Conservation (phyloP, 176 grass and related monocot genomes). For the Themeda triandra region DNA sequence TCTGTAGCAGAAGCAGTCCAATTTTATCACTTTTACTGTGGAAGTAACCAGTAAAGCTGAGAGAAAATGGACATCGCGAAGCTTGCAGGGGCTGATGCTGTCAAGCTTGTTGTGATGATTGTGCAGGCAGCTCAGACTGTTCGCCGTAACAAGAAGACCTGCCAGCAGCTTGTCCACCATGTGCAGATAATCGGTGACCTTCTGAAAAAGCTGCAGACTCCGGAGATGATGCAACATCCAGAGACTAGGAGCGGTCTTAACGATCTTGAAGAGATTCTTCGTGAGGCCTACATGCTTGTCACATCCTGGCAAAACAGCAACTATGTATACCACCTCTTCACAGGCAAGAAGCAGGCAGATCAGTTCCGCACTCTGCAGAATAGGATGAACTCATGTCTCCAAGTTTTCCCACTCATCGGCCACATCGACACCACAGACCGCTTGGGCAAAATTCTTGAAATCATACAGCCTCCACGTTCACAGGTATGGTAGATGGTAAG, state of each 20-base stretch:
- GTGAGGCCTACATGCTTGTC: conserved; percentile 33
- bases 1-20: neutral
- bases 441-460: conserved; percentile 14
- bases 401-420: conserved; percentile 48
- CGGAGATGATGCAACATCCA: conserved; percentile 51
- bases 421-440: conserved; percentile 47
- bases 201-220: conserved; percentile 41
- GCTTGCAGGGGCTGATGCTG: conserved; percentile 49
- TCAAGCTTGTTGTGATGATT: conserved; percentile 44
- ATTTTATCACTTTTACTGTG: no score
- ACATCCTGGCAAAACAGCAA: conserved; percentile 41
- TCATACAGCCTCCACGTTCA: neutral
- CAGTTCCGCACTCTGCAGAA: conserved; percentile 46
- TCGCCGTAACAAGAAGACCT: conserved; percentile 55
- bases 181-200: conserved; percentile 51
- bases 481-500: neutral
- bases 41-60: neutral
- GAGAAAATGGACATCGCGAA: conserved; percentile 35
- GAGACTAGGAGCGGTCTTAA: conserved; percentile 48
- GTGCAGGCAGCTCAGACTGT: conserved; percentile 34
- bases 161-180: conserved; percentile 40
- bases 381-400: conserved; percentile 52
- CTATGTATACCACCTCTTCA: conserved; percentile 48
- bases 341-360: conserved; percentile 46
- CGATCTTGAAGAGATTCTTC: conserved; percentile 16